Base-by-base conservation (phyloP, 768 basidiomycete genomes). In the Pisolithus marmoratus region DNA sequence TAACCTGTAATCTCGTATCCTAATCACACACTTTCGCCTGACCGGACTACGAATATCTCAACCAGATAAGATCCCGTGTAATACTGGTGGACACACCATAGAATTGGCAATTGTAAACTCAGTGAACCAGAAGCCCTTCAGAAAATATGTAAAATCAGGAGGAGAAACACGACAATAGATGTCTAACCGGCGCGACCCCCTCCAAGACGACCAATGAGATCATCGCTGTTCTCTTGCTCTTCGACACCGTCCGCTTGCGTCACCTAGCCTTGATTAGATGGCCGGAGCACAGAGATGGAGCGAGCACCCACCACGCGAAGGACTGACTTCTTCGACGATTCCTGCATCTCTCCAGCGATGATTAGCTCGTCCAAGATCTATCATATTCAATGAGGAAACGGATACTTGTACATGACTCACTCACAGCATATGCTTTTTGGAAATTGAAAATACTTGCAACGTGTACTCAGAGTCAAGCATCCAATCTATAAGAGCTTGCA, bases 331-430 rank as follows among this genome's bases (percentile, higher is more conserved):
- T 87, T 93, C 19, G 89, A 93, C 0, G 93, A 86, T 65, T 98
- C 95, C 69, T 93, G 90, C 59, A 98, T 72, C 69, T 98, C 95
- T 40, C 95, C 95, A 12, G 90, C 86, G 27, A 96, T 87, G 58
- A 98, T 83, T 40, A 97, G 77, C 67, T 97, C 94, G 63, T 98
- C 95, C 36, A 98, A 72, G 53, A 97, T 82, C 87, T 90, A 48
- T 36, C 36, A 1, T 15, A 42, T 34, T 9, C 27, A 31, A 73
- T 22, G 6, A 61, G 49, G 49, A 4, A 19, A 22, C 34, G 24
- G 43, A 9, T 20, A 7, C 26, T 34, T 46, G 34, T 12, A 23
- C n/a, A n/a, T 12, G 52, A 46, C 40, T 15, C 37, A 63, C 74
- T 42, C 55, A 90, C 94, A 4, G 90, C 83, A 65, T 93, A 96